Evolutionary conservation across 176 grass and related monocot genomes (phyloP).

Genomic region (Rhipidocladum racemiflorum): DNA sequence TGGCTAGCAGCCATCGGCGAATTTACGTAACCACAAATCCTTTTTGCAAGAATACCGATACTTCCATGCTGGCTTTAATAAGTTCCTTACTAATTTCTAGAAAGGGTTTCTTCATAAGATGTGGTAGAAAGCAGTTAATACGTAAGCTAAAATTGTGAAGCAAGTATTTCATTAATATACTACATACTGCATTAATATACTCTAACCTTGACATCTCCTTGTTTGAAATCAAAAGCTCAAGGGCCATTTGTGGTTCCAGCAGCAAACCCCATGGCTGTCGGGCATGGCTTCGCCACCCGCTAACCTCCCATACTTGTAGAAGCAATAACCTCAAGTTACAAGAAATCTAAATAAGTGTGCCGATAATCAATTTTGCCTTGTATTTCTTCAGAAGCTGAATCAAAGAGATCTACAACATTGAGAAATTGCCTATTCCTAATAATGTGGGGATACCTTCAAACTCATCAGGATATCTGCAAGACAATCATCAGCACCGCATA

Average conservation of each 20-base stretch:
- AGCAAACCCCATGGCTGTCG: conserved; percentile 92
- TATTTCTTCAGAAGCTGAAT: conserved; percentile 76
- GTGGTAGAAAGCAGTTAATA: too few species aligned
- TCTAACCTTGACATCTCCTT: conserved; percentile 92
- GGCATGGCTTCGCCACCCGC: conserved; percentile 74
- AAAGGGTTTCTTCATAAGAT: too few species aligned
- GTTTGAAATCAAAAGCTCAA: conserved; percentile 92
- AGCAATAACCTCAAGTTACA: conserved; percentile 66
- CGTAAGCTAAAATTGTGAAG: too few species aligned
- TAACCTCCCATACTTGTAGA: conserved; percentile 44
- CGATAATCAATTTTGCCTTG: conserved; percentile 71
- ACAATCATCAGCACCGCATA: conserved; percentile 27
- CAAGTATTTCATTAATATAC: conserved; percentile 20
- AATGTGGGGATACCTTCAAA: conserved; percentile 90
- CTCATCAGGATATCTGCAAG: conserved; percentile 85
- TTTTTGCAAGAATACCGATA: too few species aligned
- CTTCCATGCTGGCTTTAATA: too few species aligned
- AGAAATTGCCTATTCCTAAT: conserved; percentile 82
- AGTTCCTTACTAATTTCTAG: too few species aligned
- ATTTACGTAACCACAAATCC: too few species aligned
- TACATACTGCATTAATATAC: too few species aligned
- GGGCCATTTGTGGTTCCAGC: conserved; percentile 97
- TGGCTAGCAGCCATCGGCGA: too few species aligned
- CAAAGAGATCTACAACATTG: conserved; percentile 81
- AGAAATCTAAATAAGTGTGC: conserved; percentile 89